Conservation (phyloP, 352 stramenopile genomes). For the Globisporangium alternatum region DNA sequence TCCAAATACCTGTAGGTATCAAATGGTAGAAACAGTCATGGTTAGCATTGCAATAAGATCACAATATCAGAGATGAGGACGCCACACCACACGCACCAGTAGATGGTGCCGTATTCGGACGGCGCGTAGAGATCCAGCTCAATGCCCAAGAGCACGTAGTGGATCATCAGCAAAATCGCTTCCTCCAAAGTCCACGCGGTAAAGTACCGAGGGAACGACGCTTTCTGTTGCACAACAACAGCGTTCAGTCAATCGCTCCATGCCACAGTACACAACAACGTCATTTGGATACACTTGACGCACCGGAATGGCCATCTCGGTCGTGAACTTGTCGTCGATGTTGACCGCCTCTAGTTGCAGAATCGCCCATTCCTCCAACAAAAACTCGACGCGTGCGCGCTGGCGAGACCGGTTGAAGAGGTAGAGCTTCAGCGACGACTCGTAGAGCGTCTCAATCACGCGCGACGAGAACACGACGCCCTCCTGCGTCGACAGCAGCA, state of each 20-base stretch:
- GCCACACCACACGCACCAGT: conserved; percentile 46
- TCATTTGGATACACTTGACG: conserved; percentile 8
- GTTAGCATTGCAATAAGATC: background rate
- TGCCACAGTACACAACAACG: background rate
- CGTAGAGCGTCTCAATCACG: conserved; percentile 80
- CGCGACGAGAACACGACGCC: conserved; percentile 73
- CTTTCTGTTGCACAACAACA: conserved; percentile 40
- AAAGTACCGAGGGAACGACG: conserved; percentile 74
- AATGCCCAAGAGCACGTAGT: conserved; percentile 72
- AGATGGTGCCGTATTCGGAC: conserved; percentile 68
- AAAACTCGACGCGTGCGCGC: conserved; percentile 69
- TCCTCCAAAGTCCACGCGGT: conserved; percentile 82
- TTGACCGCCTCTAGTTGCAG: conserved; percentile 67
- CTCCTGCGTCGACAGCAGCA: conserved; percentile 83
- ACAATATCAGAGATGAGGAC: background rate
- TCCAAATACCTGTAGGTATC: conserved; percentile 62
- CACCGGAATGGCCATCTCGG: conserved; percentile 83
- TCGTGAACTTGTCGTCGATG: conserved; percentile 79
- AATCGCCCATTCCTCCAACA: conserved; percentile 79
- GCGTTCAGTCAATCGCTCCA: background rate
- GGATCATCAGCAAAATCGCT: conserved; percentile 69
- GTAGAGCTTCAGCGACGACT: conserved; percentile 77
- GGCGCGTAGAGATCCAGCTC: conserved; percentile 78
- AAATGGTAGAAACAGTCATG: background rate
- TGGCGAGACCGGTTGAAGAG: conserved; percentile 82